Base-by-base conservation (phyloP, 2,329 filamentous ascomycete species). In the Aspergillus floridensis region DNA sequence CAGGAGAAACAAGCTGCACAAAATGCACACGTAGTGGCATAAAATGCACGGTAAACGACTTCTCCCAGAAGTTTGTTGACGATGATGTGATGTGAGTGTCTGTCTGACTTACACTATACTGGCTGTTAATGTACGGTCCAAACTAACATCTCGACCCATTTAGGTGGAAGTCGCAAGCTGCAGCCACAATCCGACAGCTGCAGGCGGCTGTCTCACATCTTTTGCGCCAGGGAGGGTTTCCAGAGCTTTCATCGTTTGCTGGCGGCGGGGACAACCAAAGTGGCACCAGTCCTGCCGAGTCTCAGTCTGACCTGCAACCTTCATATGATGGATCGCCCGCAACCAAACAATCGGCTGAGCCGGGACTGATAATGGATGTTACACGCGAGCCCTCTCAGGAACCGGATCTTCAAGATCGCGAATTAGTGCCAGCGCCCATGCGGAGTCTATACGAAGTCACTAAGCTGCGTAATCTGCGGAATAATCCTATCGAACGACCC, bases 381-480 rank as follows among this genome's bases (percentile, higher is more conserved):
- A 80, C 78, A 4, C 66, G 79, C 57, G 80, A 81, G 49, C 76
- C 77, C 22, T 81, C 79, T 0, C 76, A 76, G 49, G 78, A 80
- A 47, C 74, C 74, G 3, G 71, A 72, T 54, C 66, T 75, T 19
- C 78, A 79, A 46, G 73, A 76, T 58, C 68, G 74, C 31, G 76
- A 76, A 32, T 69, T 80, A 35, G 79, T 82, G 1, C 76, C 79
- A 16, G 80, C 80, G 14, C 81, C 81, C 0, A 84, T 84, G 81
- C 78, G 80, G 54, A 82, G 79, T 68, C 69, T 84, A 12, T 84
- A 82, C 66, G 81, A 84, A 61, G 81, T 84, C 14, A 84, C 82
- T 1, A 80, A 81, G 55, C 70, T 84, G 52, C 74, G 76, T 31
- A 76, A 78, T 49, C 60, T 78, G 57, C 68, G 75, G 32, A 75